Percentiles rank a stretch among this genome's conserved stretches.
Evolutionary conservation across 768 basidiomycete species (phyloP).

Genomic region (Rhodocollybia butyracea): DNA sequence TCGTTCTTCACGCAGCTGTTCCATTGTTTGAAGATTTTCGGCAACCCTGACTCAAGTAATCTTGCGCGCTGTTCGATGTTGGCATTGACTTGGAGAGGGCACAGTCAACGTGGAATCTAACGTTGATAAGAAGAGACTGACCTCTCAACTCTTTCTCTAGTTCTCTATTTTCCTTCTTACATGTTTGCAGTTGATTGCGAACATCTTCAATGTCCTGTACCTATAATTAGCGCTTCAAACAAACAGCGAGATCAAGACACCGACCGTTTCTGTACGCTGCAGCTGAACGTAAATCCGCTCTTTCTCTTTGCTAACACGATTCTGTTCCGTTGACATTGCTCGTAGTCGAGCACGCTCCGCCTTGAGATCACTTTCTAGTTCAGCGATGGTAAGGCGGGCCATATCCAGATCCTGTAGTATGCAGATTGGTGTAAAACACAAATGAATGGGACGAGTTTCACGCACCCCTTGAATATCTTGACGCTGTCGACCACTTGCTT

Average conservation of each 20-base stretch:
- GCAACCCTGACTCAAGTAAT: constrained; percentile 61
- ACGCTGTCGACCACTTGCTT: constrained; percentile 43
- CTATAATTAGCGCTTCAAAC: background rate
- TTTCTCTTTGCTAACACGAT: constrained; percentile 60
- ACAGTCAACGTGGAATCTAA: background rate
- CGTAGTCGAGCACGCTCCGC: constrained; percentile 67
- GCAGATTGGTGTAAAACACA: background rate
- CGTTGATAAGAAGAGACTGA: constrained; percentile 24
- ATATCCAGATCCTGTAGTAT: constrained; percentile 64
- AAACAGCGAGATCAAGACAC: constrained; percentile 14
- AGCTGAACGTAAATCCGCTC: constrained; percentile 60
- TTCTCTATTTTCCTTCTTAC: constrained; percentile 71
- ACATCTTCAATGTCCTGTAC: constrained; percentile 78
- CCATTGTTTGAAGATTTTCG: constrained; percentile 68
- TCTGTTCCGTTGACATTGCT: constrained; percentile 60
- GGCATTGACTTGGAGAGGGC: constrained; percentile 43
- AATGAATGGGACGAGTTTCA: background rate
- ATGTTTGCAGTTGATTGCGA: constrained; percentile 58
- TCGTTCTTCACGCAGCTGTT: constrained; percentile 76
- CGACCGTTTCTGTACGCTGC: constrained; percentile 67
- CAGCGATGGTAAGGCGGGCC: constrained; percentile 60
- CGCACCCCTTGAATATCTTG: constrained; percentile 55
- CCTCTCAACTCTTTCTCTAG: constrained; percentile 74
- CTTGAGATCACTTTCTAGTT: constrained; percentile 70
- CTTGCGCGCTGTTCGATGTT: constrained; percentile 74